Conservation (phyloP, 1,139 yeast genomes). For the Hemisphaericaspora xylofermentans region DNA sequence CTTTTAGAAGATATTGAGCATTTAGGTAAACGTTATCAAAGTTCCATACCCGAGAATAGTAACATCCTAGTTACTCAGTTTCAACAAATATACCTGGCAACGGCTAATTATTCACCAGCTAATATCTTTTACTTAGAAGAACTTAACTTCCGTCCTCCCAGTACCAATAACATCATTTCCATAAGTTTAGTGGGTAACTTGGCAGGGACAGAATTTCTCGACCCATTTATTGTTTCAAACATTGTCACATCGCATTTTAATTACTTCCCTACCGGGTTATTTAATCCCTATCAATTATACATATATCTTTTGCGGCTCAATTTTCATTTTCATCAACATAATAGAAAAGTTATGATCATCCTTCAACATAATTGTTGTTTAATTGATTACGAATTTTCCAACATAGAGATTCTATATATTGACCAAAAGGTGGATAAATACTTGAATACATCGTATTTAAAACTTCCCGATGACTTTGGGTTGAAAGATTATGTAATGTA, state of each 20-base stretch:
- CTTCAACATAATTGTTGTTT: constrained; percentile 10
- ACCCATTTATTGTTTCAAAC: constrained; percentile 17
- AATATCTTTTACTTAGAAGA: constrained; percentile 13
- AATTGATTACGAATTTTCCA: constrained; percentile 12
- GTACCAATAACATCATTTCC: constrained; percentile 6
- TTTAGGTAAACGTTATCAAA: neutral
- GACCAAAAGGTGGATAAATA: constrained; percentile 18
- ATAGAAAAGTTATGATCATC: constrained; percentile 10
- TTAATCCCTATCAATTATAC: constrained; percentile 14
- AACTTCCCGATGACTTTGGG: constrained; percentile 25
- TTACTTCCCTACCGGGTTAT: constrained; percentile 14
- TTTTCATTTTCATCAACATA: constrained; percentile 11
- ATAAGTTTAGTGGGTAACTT: constrained; percentile 16
- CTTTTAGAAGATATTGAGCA: constrained; percentile 3
- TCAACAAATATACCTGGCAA: constrained; percentile 4
- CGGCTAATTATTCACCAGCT: constrained; percentile 6
- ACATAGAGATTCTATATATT: constrained; percentile 20
- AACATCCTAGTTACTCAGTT: constrained; percentile 1
- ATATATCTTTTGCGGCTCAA: constrained; percentile 12
- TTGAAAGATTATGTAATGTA: constrained; percentile 18
- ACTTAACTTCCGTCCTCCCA: constrained; percentile 5
- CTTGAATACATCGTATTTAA: constrained; percentile 7
- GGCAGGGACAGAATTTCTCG: constrained; percentile 18
- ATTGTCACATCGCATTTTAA: constrained; percentile 5
- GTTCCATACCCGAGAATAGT: neutral